phyloP scores from a whole-genome alignment of 2,329 filamentous ascomycete genomes.

The Plectosphaerella sp. region DNA sequence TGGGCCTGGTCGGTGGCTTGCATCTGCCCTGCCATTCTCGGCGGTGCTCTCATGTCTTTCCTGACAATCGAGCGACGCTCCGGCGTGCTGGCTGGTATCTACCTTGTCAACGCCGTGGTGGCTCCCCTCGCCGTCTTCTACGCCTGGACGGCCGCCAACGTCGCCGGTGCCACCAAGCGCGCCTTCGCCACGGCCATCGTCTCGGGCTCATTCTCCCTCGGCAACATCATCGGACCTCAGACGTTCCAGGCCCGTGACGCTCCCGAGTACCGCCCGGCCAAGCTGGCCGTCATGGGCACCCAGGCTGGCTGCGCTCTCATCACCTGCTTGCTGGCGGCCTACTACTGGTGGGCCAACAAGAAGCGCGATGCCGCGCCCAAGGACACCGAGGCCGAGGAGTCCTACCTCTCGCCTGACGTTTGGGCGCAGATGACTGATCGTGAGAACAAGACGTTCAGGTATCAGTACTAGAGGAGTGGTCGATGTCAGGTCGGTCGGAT shows the following conservation, averaged over 20 bases:
- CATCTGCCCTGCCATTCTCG: slow-evolving; percentile 44
- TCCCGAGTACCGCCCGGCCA: slow-evolving; percentile 47
- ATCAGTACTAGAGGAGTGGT: slow-evolving; percentile 32
- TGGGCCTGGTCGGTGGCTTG: slow-evolving; percentile 46
- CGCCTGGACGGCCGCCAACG: slow-evolving; percentile 44
- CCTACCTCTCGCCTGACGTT: slow-evolving; percentile 33
- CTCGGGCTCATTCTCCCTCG: slow-evolving; percentile 45
- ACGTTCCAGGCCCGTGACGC: slow-evolving; percentile 49
- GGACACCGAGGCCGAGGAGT: slow-evolving; percentile 28
- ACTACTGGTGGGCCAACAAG: slow-evolving; percentile 47
- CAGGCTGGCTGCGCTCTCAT: slow-evolving; percentile 36
- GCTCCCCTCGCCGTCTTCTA: slow-evolving; percentile 42
- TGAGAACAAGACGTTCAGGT: slow-evolving; percentile 54
- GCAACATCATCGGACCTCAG: slow-evolving; percentile 54
- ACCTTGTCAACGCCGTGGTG: slow-evolving; percentile 45
- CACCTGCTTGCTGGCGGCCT: slow-evolving; percentile 39
- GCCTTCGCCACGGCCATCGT: slow-evolving; percentile 44
- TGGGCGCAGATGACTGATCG: slow-evolving; percentile 50
- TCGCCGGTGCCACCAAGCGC: slow-evolving; percentile 48
- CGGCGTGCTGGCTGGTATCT: slow-evolving; percentile 44
- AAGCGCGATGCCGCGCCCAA: slow-evolving; percentile 17
- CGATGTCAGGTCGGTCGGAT: background rate
- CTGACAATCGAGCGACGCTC: slow-evolving; percentile 37
- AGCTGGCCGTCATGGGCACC: slow-evolving; percentile 50
- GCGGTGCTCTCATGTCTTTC: slow-evolving; percentile 50